Evolutionary conservation across 73 alveolate genomes (phyloP), one percentile per base, ranked within the genome.

Genomic region (Blepharisma japonicum): DNA sequence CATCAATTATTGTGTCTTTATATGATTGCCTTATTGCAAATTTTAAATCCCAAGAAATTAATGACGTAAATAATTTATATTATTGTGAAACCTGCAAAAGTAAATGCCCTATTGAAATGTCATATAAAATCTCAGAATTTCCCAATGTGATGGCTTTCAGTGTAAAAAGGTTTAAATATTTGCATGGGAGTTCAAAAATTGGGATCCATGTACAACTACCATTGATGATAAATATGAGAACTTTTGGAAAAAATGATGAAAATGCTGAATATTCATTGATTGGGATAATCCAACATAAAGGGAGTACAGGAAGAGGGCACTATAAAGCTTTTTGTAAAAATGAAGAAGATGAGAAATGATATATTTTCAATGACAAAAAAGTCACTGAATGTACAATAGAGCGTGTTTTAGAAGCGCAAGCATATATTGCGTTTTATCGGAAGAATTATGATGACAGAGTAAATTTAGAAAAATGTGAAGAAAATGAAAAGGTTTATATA

Each of bases 261-360:
- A 25, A n/a, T 14, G 74, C 74, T 61, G 39, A 18, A 2, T 61
- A 61, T 61, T 20, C n/a, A 14, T 5, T 61, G 11, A 14, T 14
- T 61, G 74, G 47, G 47, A n/a, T 61, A 9, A 61, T 61, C 23
- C 47, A 61, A 20, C 74, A 61, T 61, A 9, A 14, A 14, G 74
- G 74, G 23, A 9, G 14, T 2, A 25, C 23, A 9, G 23, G 46
- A 14, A 20, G 14, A 25, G 74, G 74, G 4, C 74, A 61, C 23
- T 61, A 61, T 61, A 61, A 61, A 61, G 14, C 47, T 25, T 61
- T 14, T 61, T 61, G 74, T 39, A 61, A 61, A 61, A 61, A 61
- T 61, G 47, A 61, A 14, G 18, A 14, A 39, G 74, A 61, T 5
- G 46, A 5, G 3, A 61, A 61, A 39, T 61, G 74, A 39, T 61